A percentile compares a stretch with the other conserved stretches of the same genome.
Evolutionary conservation across 805 yeast species (phyloP).

Genomic region (Kodamaea kaohsiungensis): DNA sequence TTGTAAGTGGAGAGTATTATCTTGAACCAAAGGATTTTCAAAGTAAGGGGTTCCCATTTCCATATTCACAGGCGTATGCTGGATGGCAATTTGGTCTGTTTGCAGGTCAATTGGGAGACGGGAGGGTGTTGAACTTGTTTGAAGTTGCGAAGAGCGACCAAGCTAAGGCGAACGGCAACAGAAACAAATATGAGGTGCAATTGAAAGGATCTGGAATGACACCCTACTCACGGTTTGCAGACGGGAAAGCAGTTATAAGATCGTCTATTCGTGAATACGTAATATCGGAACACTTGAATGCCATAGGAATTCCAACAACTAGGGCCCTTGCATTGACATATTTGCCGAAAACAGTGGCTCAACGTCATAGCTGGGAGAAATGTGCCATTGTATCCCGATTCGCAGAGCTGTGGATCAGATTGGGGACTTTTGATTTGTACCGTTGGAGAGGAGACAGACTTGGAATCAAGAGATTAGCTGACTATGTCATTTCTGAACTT

Average conservation of each 20-base stretch:
- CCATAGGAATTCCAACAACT: slow-evolving; percentile 84
- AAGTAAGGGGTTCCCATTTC: slow-evolving; percentile 47
- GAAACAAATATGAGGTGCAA: slow-evolving; percentile 63
- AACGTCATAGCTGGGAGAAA: slow-evolving; percentile 66
- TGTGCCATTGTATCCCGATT: slow-evolving; percentile 85
- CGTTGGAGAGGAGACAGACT: slow-evolving; percentile 68
- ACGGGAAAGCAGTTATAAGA: slow-evolving; percentile 89
- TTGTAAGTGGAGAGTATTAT: slow-evolving; percentile 61
- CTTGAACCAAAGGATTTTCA: slow-evolving; percentile 29
- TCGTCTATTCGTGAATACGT: slow-evolving; percentile 88
- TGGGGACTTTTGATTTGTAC: slow-evolving; percentile 86
- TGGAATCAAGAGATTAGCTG: slow-evolving; percentile 63
- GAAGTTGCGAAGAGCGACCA: slow-evolving; percentile 49
- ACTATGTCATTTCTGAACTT: slow-evolving; percentile 70
- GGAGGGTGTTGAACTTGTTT: slow-evolving; percentile 82
- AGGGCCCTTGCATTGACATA: slow-evolving; percentile 74
- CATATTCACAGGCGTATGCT: slow-evolving; percentile 90
- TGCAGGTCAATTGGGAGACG: slow-evolving; percentile 98
- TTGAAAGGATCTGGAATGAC: slow-evolving; percentile 91
- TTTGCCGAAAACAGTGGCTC: slow-evolving; percentile 77
- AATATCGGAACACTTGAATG: slow-evolving; percentile 76
- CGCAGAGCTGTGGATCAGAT: slow-evolving; percentile 83
- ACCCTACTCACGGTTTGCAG: slow-evolving; percentile 93
- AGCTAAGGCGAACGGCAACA: slow-evolving; percentile 22
- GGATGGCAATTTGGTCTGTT: slow-evolving; percentile 96